These are phyloP conservation scores for Penicillium brevicompactum DNA, from an alignment of 2,329 filamentous ascomycete species.

Conservation along the genomic window DNA sequence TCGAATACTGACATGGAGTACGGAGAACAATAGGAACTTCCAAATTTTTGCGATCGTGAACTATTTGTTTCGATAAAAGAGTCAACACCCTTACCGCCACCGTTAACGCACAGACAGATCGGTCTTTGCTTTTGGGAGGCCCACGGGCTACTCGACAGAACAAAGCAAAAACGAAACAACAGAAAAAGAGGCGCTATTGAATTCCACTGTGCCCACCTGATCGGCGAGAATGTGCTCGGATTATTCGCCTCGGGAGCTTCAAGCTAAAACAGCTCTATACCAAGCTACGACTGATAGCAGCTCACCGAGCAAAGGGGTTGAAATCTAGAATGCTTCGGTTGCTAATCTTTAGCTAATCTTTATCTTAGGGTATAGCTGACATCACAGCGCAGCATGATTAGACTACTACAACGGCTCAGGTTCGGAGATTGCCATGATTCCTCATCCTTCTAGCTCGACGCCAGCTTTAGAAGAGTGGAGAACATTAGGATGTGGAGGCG, in stretches of 20 bases:
- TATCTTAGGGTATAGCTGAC: background rate
- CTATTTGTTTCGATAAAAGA: constrained; percentile 6
- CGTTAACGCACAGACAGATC: constrained; percentile 33
- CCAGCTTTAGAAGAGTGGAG: constrained; percentile 14
- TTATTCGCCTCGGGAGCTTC: background rate
- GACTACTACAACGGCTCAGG: constrained; percentile 6
- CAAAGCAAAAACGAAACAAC: background rate
- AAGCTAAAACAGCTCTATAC: background rate
- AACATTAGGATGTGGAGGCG: constrained; percentile 25
- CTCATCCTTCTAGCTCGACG: constrained; percentile 5
- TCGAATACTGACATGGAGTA: background rate
- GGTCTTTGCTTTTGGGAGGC: constrained; percentile 3
- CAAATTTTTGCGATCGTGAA: constrained; percentile 10
- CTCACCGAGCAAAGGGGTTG: background rate
- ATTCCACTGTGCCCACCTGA: background rate
- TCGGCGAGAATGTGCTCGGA: constrained; percentile 1
- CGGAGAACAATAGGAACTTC: background rate
- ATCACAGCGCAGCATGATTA: background rate
- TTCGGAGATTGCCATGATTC: constrained; percentile 1
- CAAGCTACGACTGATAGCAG: background rate
- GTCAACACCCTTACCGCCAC: constrained; percentile 18
- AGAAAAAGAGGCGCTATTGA: constrained; percentile 2
- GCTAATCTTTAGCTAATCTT: background rate
- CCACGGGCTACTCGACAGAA: constrained; percentile 10
- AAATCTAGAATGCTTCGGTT: background rate